Evolutionary conservation across 2,329 filamentous ascomycete species (phyloP).

Genomic region (Colletotrichum orchidophilum): DNA sequence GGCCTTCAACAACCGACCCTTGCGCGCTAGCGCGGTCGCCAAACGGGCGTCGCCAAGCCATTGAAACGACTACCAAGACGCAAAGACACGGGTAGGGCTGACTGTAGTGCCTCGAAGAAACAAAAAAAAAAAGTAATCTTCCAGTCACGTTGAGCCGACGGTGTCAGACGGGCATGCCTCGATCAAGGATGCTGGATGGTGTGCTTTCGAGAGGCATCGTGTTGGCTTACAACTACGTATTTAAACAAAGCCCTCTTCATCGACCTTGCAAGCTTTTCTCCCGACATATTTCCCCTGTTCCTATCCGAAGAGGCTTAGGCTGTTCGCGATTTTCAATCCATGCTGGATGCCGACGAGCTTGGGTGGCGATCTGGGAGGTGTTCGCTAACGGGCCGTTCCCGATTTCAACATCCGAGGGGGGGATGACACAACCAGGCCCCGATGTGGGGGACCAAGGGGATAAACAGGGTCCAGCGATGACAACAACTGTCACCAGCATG

Average conservation of each 20-base stretch:
- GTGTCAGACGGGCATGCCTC: background rate
- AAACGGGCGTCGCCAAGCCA: conserved; percentile 22
- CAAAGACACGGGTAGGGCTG: conserved; percentile 11
- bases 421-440: conserved; percentile 10
- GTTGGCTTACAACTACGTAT: background rate
- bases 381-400: conserved; percentile 4
- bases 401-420: conserved; percentile 26
- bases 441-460: background rate
- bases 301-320: background rate
- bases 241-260: background rate
- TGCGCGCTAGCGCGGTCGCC: background rate
- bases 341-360: background rate
- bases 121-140: background rate
- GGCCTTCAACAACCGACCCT: background rate
- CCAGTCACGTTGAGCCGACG: background rate
- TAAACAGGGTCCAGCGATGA: conserved; percentile 18
- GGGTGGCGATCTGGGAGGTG: background rate
- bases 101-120: background rate
- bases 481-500: conserved; percentile 17
- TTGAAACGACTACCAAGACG: conserved; percentile 1
- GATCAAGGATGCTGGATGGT: background rate
- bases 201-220: background rate
- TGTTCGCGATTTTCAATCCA: background rate
- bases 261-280: too few relatives aligned
- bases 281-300: background rate